These are phyloP conservation scores for Macrocystidia cucumis DNA, from an alignment of 1,284 basidiomycete genomes.

Conservation along the genomic window DNA sequence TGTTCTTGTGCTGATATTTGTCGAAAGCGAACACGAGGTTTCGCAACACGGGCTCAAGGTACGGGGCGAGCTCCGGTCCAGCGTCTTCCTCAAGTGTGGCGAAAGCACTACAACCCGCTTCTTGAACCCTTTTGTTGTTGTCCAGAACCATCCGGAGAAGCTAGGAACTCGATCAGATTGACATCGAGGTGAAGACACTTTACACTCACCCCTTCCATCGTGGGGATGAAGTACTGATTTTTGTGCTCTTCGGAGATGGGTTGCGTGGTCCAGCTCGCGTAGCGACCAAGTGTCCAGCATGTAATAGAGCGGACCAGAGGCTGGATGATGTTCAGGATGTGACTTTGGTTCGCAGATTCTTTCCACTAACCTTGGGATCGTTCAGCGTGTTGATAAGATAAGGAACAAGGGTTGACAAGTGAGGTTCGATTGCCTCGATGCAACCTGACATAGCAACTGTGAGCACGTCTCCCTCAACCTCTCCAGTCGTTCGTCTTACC, in stretches of 20 bases:
- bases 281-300: constrained; percentile 99
- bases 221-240: constrained; percentile 88
- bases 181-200: constrained; percentile 2
- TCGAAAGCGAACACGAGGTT: constrained; percentile 95
- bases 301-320: constrained; percentile 97
- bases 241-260: constrained; percentile 81
- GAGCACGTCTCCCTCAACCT: not conserved
- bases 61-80: constrained; percentile 83
- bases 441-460: constrained; percentile 55
- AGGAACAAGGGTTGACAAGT: constrained; percentile 87
- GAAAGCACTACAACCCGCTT: constrained; percentile 98
- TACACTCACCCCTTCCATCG: constrained; percentile 89
- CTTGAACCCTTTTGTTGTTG: constrained; percentile 98
- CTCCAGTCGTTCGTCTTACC: constrained; percentile 39
- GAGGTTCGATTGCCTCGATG: constrained; percentile 92
- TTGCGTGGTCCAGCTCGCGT: constrained; percentile 93
- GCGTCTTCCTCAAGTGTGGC: constrained; percentile 99
- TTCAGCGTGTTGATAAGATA: constrained; percentile 88
- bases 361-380: constrained; percentile 73
- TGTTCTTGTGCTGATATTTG: constrained; percentile 99
- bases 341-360: constrained; percentile 1
- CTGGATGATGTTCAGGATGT: constrained; percentile 26
- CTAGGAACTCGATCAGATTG: constrained; percentile 30
- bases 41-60: constrained; percentile 89
- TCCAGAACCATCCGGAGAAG: constrained; percentile 97